Evolutionary conservation across 495 filamentous ascomycete species (phyloP), one percentile per base, ranked within the genome.

Genomic region (Aspergillus bridgeri): DNA sequence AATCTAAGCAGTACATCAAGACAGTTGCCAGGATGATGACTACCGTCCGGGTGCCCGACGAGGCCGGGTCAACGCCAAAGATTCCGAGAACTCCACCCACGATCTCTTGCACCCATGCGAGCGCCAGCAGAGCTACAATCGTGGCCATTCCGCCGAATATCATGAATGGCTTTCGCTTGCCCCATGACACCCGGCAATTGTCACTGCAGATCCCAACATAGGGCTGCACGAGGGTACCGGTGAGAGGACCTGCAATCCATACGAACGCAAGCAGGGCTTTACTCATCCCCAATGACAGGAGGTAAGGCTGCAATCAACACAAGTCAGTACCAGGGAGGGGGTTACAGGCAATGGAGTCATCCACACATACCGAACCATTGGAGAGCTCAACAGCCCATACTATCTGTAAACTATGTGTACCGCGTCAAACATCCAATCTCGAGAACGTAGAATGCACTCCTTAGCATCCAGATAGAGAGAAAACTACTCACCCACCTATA

Each of bases 321-420:
- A 11, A 24, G 19, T 50, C 24, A 50, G 22, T 27, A 24, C 8
- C 22, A 17, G 22, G 48, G 5, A 7, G 17, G 6, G 7, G 7
- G n/a, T n/a, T 7, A 13, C 15, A 42, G 15, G 17, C 33, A 38
- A 38, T 3, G 9, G 18, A 17, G 17, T 43, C 25, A 6, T n/a
- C 20, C 18, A 51, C 22, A 70, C 83, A 56, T 71, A 84, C 82
- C 43, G 91, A 93, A 60, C 90, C 90, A 75, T 92, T 88, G 50
- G 90, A 93, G 52, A 92, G 74, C 68, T 96, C 91, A 43, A 94
- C 90, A 7, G 90, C 89, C 92, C 92, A 97, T n/a, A 90, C 91
- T 65, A 97, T 86, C 70, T 96, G 92, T 58, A 97, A 77, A 23
- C 90, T 84, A 54, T 18, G 44, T 18, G 2, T 20, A 27, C 48